Evolutionary conservation across 2,329 filamentous ascomycete species (phyloP).

Genomic region (Fusarium palustre): DNA sequence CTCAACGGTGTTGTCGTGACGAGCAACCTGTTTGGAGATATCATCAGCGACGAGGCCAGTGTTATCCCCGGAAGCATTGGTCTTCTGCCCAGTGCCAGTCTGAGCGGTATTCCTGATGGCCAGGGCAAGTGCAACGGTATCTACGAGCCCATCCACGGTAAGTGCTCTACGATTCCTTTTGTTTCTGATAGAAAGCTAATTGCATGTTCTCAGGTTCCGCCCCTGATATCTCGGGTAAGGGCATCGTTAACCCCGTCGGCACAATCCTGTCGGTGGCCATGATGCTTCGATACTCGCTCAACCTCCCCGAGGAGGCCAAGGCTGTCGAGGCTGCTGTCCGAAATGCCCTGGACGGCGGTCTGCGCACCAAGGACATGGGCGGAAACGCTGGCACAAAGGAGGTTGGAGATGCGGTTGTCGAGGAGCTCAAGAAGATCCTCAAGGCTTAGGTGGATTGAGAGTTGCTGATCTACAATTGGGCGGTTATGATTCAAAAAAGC

Average conservation of each 20-base stretch:
- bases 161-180: constrained; percentile 32
- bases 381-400: constrained; percentile 78
- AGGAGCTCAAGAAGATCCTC: constrained; percentile 77
- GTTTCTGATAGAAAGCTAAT: neutral
- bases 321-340: constrained; percentile 85
- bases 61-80: constrained; percentile 94
- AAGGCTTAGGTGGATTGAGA: constrained; percentile 50
- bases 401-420: constrained; percentile 80
- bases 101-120: constrained; percentile 87
- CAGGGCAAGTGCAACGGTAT: constrained; percentile 90
- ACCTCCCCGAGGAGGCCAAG: constrained; percentile 79
- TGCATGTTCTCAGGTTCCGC: constrained; percentile 31
- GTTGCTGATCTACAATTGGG: neutral
- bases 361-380: constrained; percentile 87
- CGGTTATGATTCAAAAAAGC: constrained; percentile 4
- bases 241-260: constrained; percentile 89
- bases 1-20: constrained; percentile 94
- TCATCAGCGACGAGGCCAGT: constrained; percentile 93
- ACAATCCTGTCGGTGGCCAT: constrained; percentile 93
- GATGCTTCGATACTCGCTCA: constrained; percentile 95
- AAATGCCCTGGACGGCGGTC: constrained; percentile 80
- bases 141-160: constrained; percentile 97
- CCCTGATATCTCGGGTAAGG: constrained; percentile 85
- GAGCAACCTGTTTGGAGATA: constrained; percentile 95
- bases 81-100: constrained; percentile 85